A percentile compares a stretch with the other conserved stretches of the same genome.
Evolutionary conservation across 306 rosid species (phyloP).

Genomic region (Sindora glabra): DNA sequence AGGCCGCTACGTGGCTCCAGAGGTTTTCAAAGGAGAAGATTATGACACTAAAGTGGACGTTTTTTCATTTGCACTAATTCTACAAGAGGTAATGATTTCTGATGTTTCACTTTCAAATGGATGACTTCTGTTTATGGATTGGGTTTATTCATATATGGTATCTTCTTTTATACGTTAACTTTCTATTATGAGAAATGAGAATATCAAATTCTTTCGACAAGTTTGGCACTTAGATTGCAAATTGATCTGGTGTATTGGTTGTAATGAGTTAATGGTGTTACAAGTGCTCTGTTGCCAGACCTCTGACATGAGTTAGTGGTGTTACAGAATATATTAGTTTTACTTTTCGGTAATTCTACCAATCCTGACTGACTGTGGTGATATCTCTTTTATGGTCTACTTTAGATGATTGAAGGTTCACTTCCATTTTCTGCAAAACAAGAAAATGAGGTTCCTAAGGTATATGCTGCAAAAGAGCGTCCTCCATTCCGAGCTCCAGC

Average conservation of each 20-base stretch:
- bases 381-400: conserved; percentile 19
- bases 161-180: not conserved
- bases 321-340: not conserved
- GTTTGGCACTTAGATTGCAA: not conserved
- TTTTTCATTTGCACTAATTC: conserved; percentile 81
- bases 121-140: not conserved
- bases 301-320: not conserved
- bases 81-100: conserved; percentile 71
- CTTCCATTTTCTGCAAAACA: conserved; percentile 58
- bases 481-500: conserved; percentile 79
- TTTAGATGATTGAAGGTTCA: conserved; percentile 88
- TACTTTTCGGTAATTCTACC: not conserved
- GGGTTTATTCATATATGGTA: not conserved
- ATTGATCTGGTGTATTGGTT: too few relatives aligned
- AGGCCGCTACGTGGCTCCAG: conserved; percentile 95
- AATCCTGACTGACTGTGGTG: conserved; percentile 11
- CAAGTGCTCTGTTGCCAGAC: not conserved
- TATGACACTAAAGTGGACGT: conserved; percentile 97
- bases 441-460: conserved; percentile 64
- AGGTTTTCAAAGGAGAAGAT: conserved; percentile 67
- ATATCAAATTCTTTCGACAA: not conserved
- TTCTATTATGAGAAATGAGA: not conserved
- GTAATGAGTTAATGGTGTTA: too few relatives aligned
- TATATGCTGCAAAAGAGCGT: conserved; percentile 56
- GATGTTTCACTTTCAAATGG: not conserved